phyloP scores from a whole-genome alignment of 2,329 filamentous ascomycete species.

The Scedosporium apiospermum region DNA sequence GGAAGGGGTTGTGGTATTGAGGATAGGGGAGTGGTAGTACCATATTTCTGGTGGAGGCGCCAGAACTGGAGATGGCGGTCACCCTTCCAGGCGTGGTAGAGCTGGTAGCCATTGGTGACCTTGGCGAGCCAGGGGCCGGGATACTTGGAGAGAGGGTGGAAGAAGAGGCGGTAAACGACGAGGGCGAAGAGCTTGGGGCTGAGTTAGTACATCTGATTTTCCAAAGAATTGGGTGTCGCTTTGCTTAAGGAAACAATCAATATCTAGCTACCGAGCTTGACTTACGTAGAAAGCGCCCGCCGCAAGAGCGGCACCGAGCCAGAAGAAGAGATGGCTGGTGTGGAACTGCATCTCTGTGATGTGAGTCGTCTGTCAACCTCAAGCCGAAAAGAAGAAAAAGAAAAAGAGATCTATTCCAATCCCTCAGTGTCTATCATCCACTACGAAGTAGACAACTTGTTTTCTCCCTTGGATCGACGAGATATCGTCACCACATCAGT shows the following conservation, averaged over 20 bases:
- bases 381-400: too few species aligned
- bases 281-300: slow-evolving; percentile 32
- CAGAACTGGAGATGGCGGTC: slow-evolving; percentile 67
- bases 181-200: slow-evolving; percentile 26
- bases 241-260: neutral
- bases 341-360: slow-evolving; percentile 5
- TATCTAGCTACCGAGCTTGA: neutral
- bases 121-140: slow-evolving; percentile 56
- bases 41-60: slow-evolving; percentile 62
- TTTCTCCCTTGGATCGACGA: too few species aligned
- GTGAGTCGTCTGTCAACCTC: neutral
- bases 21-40: slow-evolving; percentile 23
- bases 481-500: too few species aligned
- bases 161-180: slow-evolving; percentile 47
- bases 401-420: too few species aligned
- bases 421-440: too few species aligned
- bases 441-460: too few species aligned
- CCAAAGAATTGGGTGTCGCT: too few species aligned
- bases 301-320: slow-evolving; percentile 27
- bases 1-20: neutral
- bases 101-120: slow-evolving; percentile 53
- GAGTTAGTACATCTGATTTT: too few species aligned
- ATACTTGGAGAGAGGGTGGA: slow-evolving; percentile 56
- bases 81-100: slow-evolving; percentile 67
- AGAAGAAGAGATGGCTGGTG: slow-evolving; percentile 26